Evolutionary conservation across 257 asterid genomes (phyloP).

Genomic region (Paraleonurus japonicus): DNA sequence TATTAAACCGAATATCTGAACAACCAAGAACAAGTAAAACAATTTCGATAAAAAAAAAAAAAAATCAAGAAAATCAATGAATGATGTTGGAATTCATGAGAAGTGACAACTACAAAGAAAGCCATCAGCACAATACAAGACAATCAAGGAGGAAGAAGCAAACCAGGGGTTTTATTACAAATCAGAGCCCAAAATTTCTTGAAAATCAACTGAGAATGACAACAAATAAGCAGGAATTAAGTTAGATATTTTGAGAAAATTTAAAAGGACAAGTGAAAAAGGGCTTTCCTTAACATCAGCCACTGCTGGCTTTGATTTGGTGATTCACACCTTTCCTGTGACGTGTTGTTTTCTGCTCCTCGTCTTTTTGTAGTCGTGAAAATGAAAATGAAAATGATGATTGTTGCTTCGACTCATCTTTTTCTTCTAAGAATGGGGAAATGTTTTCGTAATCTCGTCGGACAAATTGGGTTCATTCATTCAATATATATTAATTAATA

Average conservation of each 20-base stretch:
- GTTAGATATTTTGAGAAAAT: constrained; percentile 19
- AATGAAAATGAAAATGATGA: not conserved
- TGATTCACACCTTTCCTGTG: constrained; percentile 8
- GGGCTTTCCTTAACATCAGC: constrained; percentile 7
- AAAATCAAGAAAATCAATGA: not conserved
- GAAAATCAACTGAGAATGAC: constrained; percentile 1
- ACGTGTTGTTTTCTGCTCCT: constrained; percentile 32
- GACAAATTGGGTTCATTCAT: too few relatives aligned
- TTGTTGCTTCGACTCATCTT: not conserved
- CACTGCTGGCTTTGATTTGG: too few relatives aligned
- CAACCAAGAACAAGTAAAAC: not conserved
- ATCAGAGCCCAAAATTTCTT: constrained; percentile 13
- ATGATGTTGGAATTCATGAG: not conserved
- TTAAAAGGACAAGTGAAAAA: constrained; percentile 7
- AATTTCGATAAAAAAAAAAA: not conserved
- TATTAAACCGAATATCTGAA: not conserved
- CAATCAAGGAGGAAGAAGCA: not conserved
- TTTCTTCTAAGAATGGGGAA: not conserved
- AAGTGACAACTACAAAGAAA: not conserved
- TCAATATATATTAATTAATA: too few relatives aligned
- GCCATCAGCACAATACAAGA: not conserved
- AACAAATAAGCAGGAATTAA: not conserved
- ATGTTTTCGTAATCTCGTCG: not conserved
- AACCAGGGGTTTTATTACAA: not conserved
- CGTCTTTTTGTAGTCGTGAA: not conserved